phyloP scores from a whole-genome alignment of 2,329 filamentous ascomycete species.

The Parastagonospora nodorum region DNA sequence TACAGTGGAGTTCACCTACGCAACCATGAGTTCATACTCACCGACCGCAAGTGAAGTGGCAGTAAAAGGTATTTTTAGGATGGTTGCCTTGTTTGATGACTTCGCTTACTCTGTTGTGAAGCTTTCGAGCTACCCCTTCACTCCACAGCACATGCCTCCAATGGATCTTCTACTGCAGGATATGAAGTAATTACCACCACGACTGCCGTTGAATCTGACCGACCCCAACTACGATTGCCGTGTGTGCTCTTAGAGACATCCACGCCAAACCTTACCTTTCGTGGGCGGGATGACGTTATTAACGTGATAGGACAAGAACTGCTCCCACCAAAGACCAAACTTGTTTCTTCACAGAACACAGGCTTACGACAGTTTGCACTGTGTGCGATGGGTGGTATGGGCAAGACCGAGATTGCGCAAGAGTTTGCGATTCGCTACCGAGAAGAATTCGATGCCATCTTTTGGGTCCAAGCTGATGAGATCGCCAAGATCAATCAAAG shows the following conservation, averaged over 20 bases:
- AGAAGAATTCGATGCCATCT: conserved; percentile 12
- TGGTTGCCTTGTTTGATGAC: neutral
- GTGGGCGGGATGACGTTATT: neutral
- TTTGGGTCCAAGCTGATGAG: conserved; percentile 2
- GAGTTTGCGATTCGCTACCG: conserved; percentile 11
- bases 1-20: neutral
- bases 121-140: neutral
- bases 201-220: conserved; percentile 2
- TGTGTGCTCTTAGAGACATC: conserved; percentile 3
- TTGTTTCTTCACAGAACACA: neutral
- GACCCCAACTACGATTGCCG: conserved; percentile 2
- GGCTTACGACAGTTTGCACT: conserved; percentile 7
- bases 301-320: neutral
- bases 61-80: conserved; percentile 1
- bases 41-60: conserved; percentile 3
- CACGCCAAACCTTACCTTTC: neutral
- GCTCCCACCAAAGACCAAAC: neutral
- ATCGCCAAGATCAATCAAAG: conserved; percentile 3
- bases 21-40: conserved; percentile 7
- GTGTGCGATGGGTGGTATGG: conserved; percentile 16
- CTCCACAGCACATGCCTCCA: conserved; percentile 1
- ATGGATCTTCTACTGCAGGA: conserved; percentile 1
- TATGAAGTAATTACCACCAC: conserved; percentile 1
- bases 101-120: too few relatives aligned
- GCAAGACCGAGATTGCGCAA: conserved; percentile 19